phyloP scores from a whole-genome alignment of 768 basidiomycete genomes.

The Leucocoprinus birnbaumii region DNA sequence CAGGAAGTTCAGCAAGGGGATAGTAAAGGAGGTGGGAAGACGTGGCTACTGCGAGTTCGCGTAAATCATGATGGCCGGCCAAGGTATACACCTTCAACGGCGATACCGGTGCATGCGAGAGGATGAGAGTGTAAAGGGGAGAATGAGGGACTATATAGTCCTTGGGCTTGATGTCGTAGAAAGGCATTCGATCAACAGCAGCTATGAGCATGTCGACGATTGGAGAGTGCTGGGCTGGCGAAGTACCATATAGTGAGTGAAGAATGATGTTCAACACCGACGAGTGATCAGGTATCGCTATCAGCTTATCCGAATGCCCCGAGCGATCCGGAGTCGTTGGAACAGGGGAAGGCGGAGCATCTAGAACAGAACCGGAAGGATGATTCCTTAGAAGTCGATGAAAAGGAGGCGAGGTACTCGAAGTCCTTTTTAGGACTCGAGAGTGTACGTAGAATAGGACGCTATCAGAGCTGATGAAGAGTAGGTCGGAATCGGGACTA shows the following conservation, averaged over 20 bases:
- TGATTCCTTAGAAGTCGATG: no score
- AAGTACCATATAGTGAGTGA: conserved; percentile 46
- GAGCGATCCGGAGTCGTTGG: conserved; percentile 25
- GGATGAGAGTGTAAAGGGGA: conserved; percentile 21
- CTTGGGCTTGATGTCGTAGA: conserved; percentile 18
- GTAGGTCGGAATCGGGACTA: conserved; percentile 16
- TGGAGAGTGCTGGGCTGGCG: conserved; percentile 51
- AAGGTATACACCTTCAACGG: conserved; percentile 39
- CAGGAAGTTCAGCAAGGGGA: conserved; percentile 24
- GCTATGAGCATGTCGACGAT: conserved; percentile 40
- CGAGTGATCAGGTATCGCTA: conserved; percentile 41
- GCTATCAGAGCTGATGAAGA: conserved; percentile 51
- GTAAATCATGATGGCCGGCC: conserved; percentile 23
- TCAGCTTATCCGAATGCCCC: conserved; percentile 33
- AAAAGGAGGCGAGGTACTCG: conserved; percentile 32
- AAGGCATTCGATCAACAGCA: conserved; percentile 33
- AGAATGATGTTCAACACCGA: conserved; percentile 48
- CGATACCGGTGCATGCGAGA: conserved; percentile 21
- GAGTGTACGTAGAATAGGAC: conserved; percentile 64
- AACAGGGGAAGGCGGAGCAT: no score
- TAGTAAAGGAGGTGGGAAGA: conserved; percentile 35
- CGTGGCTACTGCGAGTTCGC: conserved; percentile 31
- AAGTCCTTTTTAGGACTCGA: conserved; percentile 37
- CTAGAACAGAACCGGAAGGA: background rate
- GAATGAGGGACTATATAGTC: conserved; percentile 19